Percentiles rank a stretch among this genome's conserved stretches.
Evolutionary conservation across 768 basidiomycete genomes (phyloP).

Genomic region (Candolleomyces eurysporus): DNA sequence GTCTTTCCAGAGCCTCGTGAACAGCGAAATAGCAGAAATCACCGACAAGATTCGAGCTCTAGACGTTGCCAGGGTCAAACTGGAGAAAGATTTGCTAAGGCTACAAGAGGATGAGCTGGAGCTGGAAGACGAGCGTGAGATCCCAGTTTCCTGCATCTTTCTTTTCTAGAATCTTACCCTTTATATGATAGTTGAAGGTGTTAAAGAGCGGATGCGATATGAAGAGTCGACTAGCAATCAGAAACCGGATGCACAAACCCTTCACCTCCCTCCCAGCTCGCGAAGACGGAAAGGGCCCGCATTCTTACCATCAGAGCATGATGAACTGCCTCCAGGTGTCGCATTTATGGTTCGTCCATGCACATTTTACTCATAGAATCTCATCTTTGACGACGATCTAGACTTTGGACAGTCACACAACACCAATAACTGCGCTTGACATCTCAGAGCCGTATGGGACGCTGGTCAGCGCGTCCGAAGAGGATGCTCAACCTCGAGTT

Average conservation of each 20-base stretch:
- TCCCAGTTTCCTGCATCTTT: slow-evolving; percentile 12
- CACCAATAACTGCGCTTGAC: slow-evolving; percentile 85
- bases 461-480: slow-evolving; percentile 82
- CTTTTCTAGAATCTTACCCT: slow-evolving; percentile 5
- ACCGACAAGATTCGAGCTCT: slow-evolving; percentile 86
- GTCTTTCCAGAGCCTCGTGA: slow-evolving; percentile 67
- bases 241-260: slow-evolving; percentile 29
- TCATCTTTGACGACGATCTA: slow-evolving; percentile 26
- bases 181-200: slow-evolving; percentile 72
- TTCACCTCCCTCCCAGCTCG: slow-evolving; percentile 56
- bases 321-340: slow-evolving; percentile 88
- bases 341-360: slow-evolving; percentile 84
- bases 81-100: slow-evolving; percentile 81
- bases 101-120: slow-evolving; percentile 95
- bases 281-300: slow-evolving; percentile 84
- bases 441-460: slow-evolving; percentile 97
- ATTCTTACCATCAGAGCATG: slow-evolving; percentile 96
- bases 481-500: slow-evolving; percentile 84
- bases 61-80: slow-evolving; percentile 72
- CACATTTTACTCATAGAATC: neutral
- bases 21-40: slow-evolving; percentile 86
- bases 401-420: slow-evolving; percentile 80
- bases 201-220: slow-evolving; percentile 78
- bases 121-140: slow-evolving; percentile 90
- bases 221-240: slow-evolving; percentile 47